Percentiles rank a stretch among this genome's conserved stretches.
These are phyloP conservation scores for Castanea crenata DNA, from an alignment of 306 rosid genomes.

Conservation along the genomic window DNA sequence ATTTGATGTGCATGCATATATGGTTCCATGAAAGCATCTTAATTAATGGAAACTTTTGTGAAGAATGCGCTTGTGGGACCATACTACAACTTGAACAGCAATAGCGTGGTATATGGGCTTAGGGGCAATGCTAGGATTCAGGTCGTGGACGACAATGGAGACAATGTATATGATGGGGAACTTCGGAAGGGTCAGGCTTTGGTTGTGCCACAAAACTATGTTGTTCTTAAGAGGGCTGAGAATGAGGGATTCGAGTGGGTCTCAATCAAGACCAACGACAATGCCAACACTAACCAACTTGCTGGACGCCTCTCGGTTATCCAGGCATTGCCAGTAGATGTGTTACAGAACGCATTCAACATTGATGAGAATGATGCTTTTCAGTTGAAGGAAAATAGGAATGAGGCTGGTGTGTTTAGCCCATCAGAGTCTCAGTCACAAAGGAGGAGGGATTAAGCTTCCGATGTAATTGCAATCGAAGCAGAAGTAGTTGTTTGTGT, in stretches of 20 bases:
- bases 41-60: not conserved
- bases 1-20: too few relatives aligned
- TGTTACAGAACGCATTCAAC: slow-evolving; percentile 7
- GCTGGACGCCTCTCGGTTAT: slow-evolving; percentile 26
- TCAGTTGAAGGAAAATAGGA: slow-evolving; percentile 19
- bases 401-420: slow-evolving; percentile 22
- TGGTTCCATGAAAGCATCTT: too few relatives aligned
- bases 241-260: slow-evolving; percentile 31
- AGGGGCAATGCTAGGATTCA: slow-evolving; percentile 28
- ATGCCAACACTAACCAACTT: slow-evolving; percentile 20
- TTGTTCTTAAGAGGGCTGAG: slow-evolving; percentile 22
- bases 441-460: not conserved
- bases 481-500: not conserved
- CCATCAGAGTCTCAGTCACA: slow-evolving; percentile 10
- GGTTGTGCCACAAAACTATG: slow-evolving; percentile 31
- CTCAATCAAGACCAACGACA: slow-evolving; percentile 32
- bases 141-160: slow-evolving; percentile 17
- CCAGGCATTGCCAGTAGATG: slow-evolving; percentile 19
- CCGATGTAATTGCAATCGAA: not conserved
- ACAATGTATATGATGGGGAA: slow-evolving; percentile 28
- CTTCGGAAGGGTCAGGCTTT: slow-evolving; percentile 25
- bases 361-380: slow-evolving; percentile 21
- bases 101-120: slow-evolving; percentile 19
- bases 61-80: slow-evolving; percentile 30
- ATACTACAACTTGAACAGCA: slow-evolving; percentile 24